phyloP scores from a whole-genome alignment of 495 filamentous ascomycete species.

The Daldinia caldariorum region DNA sequence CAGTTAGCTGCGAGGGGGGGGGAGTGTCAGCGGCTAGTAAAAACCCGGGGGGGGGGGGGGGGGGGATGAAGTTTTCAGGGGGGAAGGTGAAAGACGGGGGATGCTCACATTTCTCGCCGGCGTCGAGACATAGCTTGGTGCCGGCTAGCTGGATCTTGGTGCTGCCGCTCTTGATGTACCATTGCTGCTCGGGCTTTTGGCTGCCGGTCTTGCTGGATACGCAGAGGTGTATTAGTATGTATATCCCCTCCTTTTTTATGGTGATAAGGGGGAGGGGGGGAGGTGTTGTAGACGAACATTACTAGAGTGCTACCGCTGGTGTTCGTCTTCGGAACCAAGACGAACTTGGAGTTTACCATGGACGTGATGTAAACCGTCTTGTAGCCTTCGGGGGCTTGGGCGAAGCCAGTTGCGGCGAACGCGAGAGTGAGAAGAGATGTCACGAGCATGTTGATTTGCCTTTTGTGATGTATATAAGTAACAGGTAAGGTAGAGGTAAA shows the following conservation, averaged over 20 bases:
- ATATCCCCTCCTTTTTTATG: background rate
- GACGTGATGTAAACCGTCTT: conserved; percentile 61
- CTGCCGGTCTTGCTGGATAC: conserved; percentile 52
- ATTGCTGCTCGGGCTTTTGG: conserved; percentile 58
- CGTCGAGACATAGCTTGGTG: conserved; percentile 61
- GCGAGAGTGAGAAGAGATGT: conserved; percentile 52
- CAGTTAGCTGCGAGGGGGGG: conserved; percentile 54
- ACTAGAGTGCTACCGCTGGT: conserved; percentile 53
- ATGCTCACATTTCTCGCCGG: conserved; percentile 56
- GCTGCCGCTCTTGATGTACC: conserved; percentile 57
- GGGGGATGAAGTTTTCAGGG: background rate
- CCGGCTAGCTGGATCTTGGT: conserved; percentile 58
- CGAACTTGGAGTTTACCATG: conserved; percentile 61
- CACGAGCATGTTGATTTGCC: conserved; percentile 49
- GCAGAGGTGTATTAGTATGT: background rate
- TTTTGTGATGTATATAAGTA: conserved; percentile 16
- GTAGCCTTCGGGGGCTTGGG: conserved; percentile 57
- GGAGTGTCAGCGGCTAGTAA: too few species aligned
- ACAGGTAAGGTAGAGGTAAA: background rate
- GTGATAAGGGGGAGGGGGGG: background rate
- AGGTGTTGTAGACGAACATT: conserved; percentile 49
- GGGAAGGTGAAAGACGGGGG: too few species aligned
- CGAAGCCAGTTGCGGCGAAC: conserved; percentile 58
- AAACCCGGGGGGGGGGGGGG: too few species aligned
- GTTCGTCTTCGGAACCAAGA: conserved; percentile 55